Percentiles rank a stretch among this genome's conserved stretches.
phyloP scores from a whole-genome alignment of 148 eudicot genomes.

The Silene latifolia region DNA sequence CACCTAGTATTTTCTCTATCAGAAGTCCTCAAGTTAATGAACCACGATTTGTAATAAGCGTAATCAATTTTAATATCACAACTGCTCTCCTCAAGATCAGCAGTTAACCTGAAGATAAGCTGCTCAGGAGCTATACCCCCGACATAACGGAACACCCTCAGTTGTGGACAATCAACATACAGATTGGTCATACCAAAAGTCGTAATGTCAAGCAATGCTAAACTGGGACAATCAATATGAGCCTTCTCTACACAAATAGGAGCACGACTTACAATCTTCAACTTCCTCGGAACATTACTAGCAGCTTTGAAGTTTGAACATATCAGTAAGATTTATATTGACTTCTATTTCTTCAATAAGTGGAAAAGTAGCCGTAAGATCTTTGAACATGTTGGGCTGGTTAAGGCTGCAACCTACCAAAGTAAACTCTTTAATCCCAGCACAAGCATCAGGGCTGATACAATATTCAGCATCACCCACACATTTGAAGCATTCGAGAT shows the following conservation, averaged over 20 bases:
- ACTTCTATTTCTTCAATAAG: background rate
- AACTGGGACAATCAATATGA: no score
- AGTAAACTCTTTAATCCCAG: background rate
- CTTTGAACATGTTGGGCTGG: background rate
- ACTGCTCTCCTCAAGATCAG: background rate
- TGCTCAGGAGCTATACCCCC: background rate
- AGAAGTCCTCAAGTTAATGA: background rate
- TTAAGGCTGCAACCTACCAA: background rate
- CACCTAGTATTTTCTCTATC: no score
- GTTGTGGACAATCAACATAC: background rate
- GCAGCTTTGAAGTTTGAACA: background rate
- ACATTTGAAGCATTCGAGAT: no score
- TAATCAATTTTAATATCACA: background rate
- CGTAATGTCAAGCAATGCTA: no score
- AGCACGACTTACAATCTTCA: background rate
- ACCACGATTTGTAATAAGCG: background rate
- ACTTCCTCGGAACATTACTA: background rate
- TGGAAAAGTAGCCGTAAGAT: no score
- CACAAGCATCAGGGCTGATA: slow-evolving; percentile 7
- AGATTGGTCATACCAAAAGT: no score
- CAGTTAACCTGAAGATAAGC: background rate
- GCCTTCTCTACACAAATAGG: no score
- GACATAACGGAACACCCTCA: background rate
- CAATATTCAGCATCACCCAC: background rate
- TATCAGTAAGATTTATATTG: background rate